phyloP scores from a whole-genome alignment of 2,329 filamentous ascomycete genomes.

The Penicillium janthinellum region DNA sequence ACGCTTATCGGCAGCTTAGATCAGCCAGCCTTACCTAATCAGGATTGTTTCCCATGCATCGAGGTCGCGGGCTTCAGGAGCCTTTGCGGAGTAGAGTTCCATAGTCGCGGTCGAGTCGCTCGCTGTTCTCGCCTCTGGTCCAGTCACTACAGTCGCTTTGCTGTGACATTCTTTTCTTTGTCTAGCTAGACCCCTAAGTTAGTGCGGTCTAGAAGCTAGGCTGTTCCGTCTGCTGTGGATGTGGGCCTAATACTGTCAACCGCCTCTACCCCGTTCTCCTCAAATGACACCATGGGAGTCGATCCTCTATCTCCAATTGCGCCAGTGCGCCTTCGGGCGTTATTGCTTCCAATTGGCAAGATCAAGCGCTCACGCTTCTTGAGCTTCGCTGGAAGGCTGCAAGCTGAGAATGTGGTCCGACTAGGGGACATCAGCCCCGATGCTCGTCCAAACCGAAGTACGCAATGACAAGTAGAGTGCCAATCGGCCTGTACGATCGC shows the following conservation, averaged over 20 bases:
- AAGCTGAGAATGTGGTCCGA: constrained; percentile 76
- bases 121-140: constrained; percentile 1
- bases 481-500: not conserved
- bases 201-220: constrained; percentile 29
- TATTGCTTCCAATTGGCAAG: constrained; percentile 82
- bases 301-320: constrained; percentile 89
- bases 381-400: constrained; percentile 75
- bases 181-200: constrained; percentile 4
- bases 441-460: constrained; percentile 82
- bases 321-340: constrained; percentile 84
- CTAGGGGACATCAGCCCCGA: constrained; percentile 86
- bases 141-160: not conserved
- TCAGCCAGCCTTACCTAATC: constrained; percentile 12
- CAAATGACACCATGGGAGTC: constrained; percentile 72
- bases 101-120: constrained; percentile 3
- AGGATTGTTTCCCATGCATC: constrained; percentile 13
- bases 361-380: constrained; percentile 81
- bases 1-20: constrained; percentile 24
- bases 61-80: constrained; percentile 13
- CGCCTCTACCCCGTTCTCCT: constrained; percentile 32
- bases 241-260: constrained; percentile 38
- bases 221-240: constrained; percentile 27
- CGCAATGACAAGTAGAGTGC: constrained; percentile 30
- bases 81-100: constrained; percentile 9
- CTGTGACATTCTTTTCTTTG: not conserved